A percentile compares a stretch with the other conserved stretches of the same genome.
Evolutionary conservation across 108 stramenopile species (phyloP).

Genomic region (Discostella stelligeroides): DNA sequence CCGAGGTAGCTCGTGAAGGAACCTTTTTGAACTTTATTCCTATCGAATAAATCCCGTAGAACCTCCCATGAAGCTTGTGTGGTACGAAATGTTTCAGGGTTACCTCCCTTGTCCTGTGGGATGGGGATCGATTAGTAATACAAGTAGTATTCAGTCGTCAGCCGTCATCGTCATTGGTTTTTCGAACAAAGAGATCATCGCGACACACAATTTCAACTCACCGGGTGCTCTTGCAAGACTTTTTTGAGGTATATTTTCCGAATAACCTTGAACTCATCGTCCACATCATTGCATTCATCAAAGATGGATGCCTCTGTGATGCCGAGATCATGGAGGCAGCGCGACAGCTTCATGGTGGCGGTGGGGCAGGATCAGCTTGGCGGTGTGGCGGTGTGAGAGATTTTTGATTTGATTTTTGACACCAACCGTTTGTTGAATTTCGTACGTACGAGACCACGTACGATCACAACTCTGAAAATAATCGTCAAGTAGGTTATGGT

Average conservation of each 20-base stretch:
- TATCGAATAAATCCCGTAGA: slow-evolving; percentile 38
- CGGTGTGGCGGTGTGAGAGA: too few species aligned
- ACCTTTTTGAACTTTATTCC: slow-evolving; percentile 18
- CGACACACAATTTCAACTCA: slow-evolving; percentile 1
- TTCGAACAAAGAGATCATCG: too few species aligned
- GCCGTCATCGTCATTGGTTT: background rate
- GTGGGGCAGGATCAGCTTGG: too few species aligned
- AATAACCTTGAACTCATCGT: slow-evolving; percentile 48
- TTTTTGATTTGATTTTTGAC: too few species aligned
- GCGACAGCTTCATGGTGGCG: slow-evolving; percentile 6
- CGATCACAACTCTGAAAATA: too few species aligned
- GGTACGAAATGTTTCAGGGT: slow-evolving; percentile 45
- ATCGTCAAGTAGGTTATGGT: too few species aligned
- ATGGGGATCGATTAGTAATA: background rate
- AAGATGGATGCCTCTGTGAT: slow-evolving; percentile 37
- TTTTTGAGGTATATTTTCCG: slow-evolving; percentile 36
- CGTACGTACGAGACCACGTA: too few species aligned
- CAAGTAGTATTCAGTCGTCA: background rate
- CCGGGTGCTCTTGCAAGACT: slow-evolving; percentile 38
- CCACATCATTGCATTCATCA: slow-evolving; percentile 26
- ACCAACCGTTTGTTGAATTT: too few species aligned
- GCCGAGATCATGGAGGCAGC: slow-evolving; percentile 14
- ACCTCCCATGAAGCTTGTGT: slow-evolving; percentile 53
- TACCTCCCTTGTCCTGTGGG: slow-evolving; percentile 64
- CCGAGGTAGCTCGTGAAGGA: slow-evolving; percentile 35